These are phyloP conservation scores for Cyclotella cryptica DNA, from an alignment of 108 stramenopile species.

Conservation along the genomic window DNA sequence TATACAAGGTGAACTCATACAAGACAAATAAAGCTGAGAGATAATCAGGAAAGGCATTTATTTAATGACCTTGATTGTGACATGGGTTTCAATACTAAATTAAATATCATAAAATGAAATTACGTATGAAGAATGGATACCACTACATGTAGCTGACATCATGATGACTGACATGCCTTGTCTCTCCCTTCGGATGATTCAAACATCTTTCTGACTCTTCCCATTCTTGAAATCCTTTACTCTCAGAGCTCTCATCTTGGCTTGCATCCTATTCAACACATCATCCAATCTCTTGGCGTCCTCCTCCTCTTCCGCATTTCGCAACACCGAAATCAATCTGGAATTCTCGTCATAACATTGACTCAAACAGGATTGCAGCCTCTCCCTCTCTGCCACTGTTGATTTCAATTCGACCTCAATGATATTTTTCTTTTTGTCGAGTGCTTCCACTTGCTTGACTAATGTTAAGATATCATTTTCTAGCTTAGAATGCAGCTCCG, in stretches of 20 bases:
- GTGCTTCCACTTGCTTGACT: neutral
- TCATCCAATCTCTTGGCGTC: slow-evolving; percentile 33
- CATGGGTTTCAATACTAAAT: no score
- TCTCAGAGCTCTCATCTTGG: slow-evolving; percentile 44
- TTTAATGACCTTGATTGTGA: no score
- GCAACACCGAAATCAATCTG: slow-evolving; percentile 18
- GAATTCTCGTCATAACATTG: slow-evolving; percentile 27
- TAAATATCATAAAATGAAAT: no score
- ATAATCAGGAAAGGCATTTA: no score
- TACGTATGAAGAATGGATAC: no score
- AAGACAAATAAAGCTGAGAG: no score
- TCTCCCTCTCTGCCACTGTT: slow-evolving; percentile 19
- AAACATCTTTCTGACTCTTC: neutral
- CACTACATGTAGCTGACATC: neutral
- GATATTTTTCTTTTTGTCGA: slow-evolving; percentile 9
- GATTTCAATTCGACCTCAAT: slow-evolving; percentile 16
- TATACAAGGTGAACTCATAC: no score
- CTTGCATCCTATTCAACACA: slow-evolving; percentile 48
- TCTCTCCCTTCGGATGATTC: neutral
- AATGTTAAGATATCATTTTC: slow-evolving; percentile 18
- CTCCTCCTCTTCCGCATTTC: slow-evolving; percentile 35
- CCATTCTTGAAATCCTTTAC: slow-evolving; percentile 10
- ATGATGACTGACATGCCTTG: neutral
- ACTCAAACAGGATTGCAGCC: slow-evolving; percentile 15
- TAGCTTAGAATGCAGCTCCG: slow-evolving; percentile 19